Percentiles rank a stretch among this genome's conserved stretches.
phyloP scores from a whole-genome alignment of 306 rosid species.

The Ormosia emarginata region DNA sequence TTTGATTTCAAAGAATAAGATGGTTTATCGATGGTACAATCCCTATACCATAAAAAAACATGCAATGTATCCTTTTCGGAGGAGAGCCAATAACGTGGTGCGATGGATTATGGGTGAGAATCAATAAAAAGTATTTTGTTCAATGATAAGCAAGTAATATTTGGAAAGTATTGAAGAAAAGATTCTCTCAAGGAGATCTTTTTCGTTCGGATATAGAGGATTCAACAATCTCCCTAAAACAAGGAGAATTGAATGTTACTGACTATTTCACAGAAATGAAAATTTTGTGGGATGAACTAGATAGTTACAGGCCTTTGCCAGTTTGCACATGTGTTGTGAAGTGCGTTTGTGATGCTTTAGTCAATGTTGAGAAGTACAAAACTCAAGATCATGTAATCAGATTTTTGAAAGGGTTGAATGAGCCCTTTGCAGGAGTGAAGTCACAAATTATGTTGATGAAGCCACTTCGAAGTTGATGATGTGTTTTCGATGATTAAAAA shows the following conservation, averaged over 20 bases:
- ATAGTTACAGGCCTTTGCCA: not conserved
- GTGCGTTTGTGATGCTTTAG: not conserved
- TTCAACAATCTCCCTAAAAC: not conserved
- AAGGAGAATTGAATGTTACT: not conserved
- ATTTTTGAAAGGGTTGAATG: not conserved
- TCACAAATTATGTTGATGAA: not conserved
- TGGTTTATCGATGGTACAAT: no score
- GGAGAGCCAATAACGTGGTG: no score
- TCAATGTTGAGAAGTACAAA: no score
- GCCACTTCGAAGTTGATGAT: not conserved
- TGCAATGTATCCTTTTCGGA: no score
- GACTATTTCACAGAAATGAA: no score
- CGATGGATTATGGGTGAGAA: no score
- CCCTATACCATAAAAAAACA: no score
- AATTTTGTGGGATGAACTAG: not conserved
- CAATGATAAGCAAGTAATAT: not conserved
- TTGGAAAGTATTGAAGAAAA: not conserved
- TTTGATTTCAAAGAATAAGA: no score
- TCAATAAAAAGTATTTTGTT: not conserved
- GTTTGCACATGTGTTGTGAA: no score
- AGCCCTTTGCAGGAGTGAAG: not conserved
- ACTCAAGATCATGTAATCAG: not conserved
- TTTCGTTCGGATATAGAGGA: not conserved
- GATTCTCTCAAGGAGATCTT: not conserved
- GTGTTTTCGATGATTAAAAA: no score